phyloP scores from a whole-genome alignment of 2,329 filamentous ascomycete genomes.

The Coniosporium tulheliwenetii region DNA sequence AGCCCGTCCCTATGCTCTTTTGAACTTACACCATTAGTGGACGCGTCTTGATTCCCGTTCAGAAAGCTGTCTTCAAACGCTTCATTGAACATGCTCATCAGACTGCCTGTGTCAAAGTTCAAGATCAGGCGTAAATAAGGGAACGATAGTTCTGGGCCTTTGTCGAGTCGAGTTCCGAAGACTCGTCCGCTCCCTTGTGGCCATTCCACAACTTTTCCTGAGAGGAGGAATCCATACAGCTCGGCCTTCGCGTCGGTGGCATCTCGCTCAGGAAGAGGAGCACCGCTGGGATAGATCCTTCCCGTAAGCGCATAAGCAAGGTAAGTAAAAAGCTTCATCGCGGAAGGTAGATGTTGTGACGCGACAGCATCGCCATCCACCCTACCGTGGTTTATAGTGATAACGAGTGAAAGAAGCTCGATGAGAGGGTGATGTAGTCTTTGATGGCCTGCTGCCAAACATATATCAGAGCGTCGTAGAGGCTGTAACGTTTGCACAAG shows the following conservation, averaged over 20 bases:
- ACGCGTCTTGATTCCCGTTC: slow-evolving; percentile 57
- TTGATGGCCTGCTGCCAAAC: slow-evolving; percentile 85
- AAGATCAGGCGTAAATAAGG: slow-evolving; percentile 74
- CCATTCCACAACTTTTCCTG: slow-evolving; percentile 61
- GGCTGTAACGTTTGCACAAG: slow-evolving; percentile 76
- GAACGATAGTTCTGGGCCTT: slow-evolving; percentile 55
- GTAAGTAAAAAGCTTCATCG: slow-evolving; percentile 87
- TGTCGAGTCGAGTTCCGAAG: slow-evolving; percentile 43
- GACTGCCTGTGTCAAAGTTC: slow-evolving; percentile 78
- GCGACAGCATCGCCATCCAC: slow-evolving; percentile 39
- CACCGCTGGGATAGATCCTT: slow-evolving; percentile 78
- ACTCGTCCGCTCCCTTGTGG: slow-evolving; percentile 46
- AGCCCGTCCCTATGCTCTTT: slow-evolving; percentile 36
- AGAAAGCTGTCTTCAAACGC: slow-evolving; percentile 91
- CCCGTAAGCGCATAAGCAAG: slow-evolving; percentile 83
- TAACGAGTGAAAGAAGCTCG: slow-evolving; percentile 55
- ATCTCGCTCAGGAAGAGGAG: slow-evolving; percentile 54
- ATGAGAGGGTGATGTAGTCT: slow-evolving; percentile 82
- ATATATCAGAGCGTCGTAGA: slow-evolving; percentile 93
- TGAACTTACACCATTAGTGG: slow-evolving; percentile 51
- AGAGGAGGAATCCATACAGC: slow-evolving; percentile 88
- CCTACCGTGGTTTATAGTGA: slow-evolving; percentile 38
- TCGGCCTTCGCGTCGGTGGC: slow-evolving; percentile 68
- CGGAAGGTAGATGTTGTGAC: slow-evolving; percentile 51
- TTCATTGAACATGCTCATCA: slow-evolving; percentile 90